Conservation (phyloP, 208 protist species). For the Leptomonas seymouri region DNA sequence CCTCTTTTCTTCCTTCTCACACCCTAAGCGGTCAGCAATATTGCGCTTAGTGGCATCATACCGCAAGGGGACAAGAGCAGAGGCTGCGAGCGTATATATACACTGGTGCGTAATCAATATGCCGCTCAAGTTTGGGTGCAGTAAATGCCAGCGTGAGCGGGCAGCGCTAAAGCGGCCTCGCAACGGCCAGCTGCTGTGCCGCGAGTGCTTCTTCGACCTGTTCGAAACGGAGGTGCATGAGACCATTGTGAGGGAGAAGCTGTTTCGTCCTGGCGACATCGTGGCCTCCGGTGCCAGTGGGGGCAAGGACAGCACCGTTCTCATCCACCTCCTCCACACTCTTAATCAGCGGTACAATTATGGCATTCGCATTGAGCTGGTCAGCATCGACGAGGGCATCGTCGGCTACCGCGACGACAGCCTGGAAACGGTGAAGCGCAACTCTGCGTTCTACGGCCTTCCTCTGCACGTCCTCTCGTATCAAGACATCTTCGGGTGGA, state of each 20-base stretch:
- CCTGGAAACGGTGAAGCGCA: constrained; percentile 96
- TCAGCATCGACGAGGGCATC: constrained; percentile 99
- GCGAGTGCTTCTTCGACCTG: constrained; percentile 94
- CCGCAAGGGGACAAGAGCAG: not conserved
- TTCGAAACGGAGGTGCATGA: constrained; percentile 97
- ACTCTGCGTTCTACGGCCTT: constrained; percentile 91
- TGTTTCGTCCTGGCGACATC: constrained; percentile 92
- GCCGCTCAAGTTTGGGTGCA: constrained; percentile 59
- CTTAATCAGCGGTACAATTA: constrained; percentile 95
- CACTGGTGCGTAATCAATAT: too few species aligned
- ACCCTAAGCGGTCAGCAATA: too few species aligned
- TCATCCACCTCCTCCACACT: constrained; percentile 94
- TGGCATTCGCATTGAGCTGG: constrained; percentile 91
- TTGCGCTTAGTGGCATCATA: too few species aligned
- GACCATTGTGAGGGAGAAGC: constrained; percentile 90
- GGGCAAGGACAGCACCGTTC: constrained; percentile 97
- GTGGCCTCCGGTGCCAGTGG: constrained; percentile 97
- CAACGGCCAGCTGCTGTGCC: constrained; percentile 91
- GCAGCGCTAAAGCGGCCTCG: constrained; percentile 91
- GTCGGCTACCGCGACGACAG: constrained; percentile 98
- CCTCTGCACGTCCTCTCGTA: constrained; percentile 96
- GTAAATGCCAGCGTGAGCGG: constrained; percentile 47
- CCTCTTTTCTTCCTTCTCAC: too few species aligned
- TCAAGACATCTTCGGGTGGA: constrained; percentile 96
- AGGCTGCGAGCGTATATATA: too few species aligned